Evolutionary conservation across 176 grass and related monocot genomes (phyloP), one percentile per base, ranked within the genome.

Genomic region (Triticum dicoccoides): DNA sequence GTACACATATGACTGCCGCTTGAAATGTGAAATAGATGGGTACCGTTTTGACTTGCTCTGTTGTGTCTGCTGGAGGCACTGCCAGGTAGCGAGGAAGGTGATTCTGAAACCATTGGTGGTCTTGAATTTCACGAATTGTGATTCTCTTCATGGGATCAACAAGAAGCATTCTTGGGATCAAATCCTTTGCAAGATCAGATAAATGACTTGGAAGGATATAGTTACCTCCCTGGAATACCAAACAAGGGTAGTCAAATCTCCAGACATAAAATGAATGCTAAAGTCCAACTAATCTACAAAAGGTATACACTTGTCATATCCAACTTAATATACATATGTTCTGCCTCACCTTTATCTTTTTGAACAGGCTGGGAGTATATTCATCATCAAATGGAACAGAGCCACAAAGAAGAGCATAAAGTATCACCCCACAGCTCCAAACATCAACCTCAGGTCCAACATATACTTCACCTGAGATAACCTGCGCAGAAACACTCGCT

Each of bases 381-480:
- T 94, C 93, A 81, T 96, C 96, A 80, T 98, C 96, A 94, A 94
- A 98, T 84, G 96, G 96, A 88, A 96, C 87, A 81, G 77, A 87
- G 17, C 96, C 96, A 94, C 96, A 96, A 62, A 98, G 90, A 89
- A 98, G 96, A 89, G 92, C 96, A 89, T 98, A 98, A 79, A 98
- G 96, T 58, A 93, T 96, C 58, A 96, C 96, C 65, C 96, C 96
- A 83, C 96, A 96, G 77, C 96, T 96, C 96, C 96, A 98, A 23
- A 98, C 92, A 94, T 98, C 96, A 80, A 96, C 88, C 82, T 96
- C 96, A 42, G 96, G 93, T 59, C 96, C 96, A 88, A 88, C 88
- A 85, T 98, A 98, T 24, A 90, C 38, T 87, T 90, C 91, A 74
- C 96, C 96, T 79, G 93, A 99, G 73, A 99, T 93, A 34, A 99